Base-by-base conservation (phyloP, 2,329 filamentous ascomycete species). In the Fusarium algeriense region DNA sequence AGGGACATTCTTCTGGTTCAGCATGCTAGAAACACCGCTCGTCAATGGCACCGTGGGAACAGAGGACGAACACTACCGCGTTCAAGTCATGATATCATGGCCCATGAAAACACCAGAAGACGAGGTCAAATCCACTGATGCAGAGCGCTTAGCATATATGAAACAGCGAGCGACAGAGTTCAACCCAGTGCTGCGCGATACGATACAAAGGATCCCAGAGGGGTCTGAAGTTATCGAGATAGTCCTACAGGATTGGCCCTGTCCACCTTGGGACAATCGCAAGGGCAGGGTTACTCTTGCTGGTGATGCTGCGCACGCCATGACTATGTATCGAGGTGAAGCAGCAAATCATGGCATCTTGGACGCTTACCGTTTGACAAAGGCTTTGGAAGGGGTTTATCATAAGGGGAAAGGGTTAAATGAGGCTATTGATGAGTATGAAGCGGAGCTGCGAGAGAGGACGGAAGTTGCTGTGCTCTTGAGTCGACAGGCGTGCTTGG, bases 71-170 rank as follows among this genome's bases (percentile, higher is more conserved):
- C 59, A 15, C 4, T 64, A 56, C 2, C 46, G 59, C 1, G 48
- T 63, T 6, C 61, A 64, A 28, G 34, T 64, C 13, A 63, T 63
- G 41, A 63, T 64, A 48, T 63, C 58, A 3, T 64, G 61, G 61
- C 46, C 61, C 2, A 14, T 63, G 32, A 55, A 37, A 9, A 41
- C 40, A 13, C 34, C 43, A 13, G 58, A 64, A 7, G 58, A 64
- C 8, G 61, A 64, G 5, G 58, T 64, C 20, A 64, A 63, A 9
- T 12, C 40, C 2, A 64, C 46, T 1, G 35, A 64, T 8, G 35
- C 30, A 2, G 58, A 55, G 7, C 46, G 59, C 2, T 46, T 64
- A 46, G 13, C 41, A 19, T 63, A 64, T 12, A 64, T 64, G 61
- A 64, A 64, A 23, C 35, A 52, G 26, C 20, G 58, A 9, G 58